These are phyloP conservation scores for Cyberlindnera euphorbiae DNA, from an alignment of 805 yeast genomes.

Conservation along the genomic window DNA sequence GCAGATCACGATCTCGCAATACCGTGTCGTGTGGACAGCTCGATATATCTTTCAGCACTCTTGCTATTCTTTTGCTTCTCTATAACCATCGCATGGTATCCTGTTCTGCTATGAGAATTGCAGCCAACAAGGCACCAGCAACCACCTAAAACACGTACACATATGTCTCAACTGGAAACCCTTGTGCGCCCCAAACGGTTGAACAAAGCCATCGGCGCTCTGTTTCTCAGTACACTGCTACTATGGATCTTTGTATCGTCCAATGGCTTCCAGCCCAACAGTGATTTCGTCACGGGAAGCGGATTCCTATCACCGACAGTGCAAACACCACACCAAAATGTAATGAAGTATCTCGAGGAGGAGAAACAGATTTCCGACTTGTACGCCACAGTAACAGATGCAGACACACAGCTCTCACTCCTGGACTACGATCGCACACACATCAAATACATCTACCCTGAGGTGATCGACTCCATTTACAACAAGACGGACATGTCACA, in stretches of 20 bases:
- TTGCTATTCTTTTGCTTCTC: too few relatives aligned
- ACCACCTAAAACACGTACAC: too few relatives aligned
- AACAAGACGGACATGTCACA: conserved; percentile 14
- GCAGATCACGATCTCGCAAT: too few relatives aligned
- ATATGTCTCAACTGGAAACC: too few relatives aligned
- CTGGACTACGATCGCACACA: conserved; percentile 22
- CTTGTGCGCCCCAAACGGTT: not conserved
- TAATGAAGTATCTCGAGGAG: conserved; percentile 2
- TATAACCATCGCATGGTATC: too few relatives aligned
- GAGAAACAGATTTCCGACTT: conserved; percentile 1
- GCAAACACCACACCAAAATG: not conserved
- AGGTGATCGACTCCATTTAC: conserved; percentile 20
- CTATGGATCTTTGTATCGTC: conserved; percentile 1
- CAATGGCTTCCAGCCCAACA: conserved; percentile 1
- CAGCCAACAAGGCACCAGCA: too few relatives aligned
- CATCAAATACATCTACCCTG: conserved; percentile 22
- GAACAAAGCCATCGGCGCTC: not conserved
- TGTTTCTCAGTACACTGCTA: not conserved
- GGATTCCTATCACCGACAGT: not conserved
- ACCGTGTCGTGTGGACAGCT: too few relatives aligned
- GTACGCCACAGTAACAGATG: not conserved
- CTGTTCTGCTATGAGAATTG: too few relatives aligned
- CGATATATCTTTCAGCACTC: too few relatives aligned
- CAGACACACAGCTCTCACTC: not conserved
- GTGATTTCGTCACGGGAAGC: not conserved